These are phyloP conservation scores for Stentor roeselii DNA, from an alignment of 73 alveolate genomes.

Conservation along the genomic window DNA sequence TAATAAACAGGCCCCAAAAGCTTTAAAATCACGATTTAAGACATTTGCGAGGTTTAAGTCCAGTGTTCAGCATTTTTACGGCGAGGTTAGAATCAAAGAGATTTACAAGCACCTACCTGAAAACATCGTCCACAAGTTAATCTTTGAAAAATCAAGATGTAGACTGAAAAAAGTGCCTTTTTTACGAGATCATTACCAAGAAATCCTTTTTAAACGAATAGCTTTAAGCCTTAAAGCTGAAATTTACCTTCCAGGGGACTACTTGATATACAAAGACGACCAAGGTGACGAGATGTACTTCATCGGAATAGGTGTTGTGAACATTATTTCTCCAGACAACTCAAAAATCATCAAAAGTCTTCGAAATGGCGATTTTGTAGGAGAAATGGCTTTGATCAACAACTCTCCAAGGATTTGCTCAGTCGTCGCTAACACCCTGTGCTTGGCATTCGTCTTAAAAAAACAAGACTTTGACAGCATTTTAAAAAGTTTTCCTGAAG, in stretches of 20 bases:
- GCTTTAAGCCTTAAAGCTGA: slow-evolving; percentile 27
- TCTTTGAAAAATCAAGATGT: neutral
- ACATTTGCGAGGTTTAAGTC: neutral
- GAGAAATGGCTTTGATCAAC: slow-evolving; percentile 60
- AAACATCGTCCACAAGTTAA: neutral
- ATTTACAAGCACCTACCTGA: neutral
- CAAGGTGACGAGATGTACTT: slow-evolving; percentile 69
- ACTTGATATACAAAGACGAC: slow-evolving; percentile 49
- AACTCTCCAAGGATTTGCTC: slow-evolving; percentile 38
- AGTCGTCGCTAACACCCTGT: slow-evolving; percentile 58
- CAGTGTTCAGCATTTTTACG: neutral
- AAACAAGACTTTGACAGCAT: slow-evolving; percentile 43
- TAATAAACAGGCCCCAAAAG: neutral
- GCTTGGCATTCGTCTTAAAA: slow-evolving; percentile 38
- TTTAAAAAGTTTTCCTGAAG: slow-evolving; percentile 36
- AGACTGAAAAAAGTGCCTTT: neutral
- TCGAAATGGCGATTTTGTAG: slow-evolving; percentile 48
- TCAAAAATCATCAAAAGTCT: slow-evolving; percentile 42
- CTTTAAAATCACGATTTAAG: neutral
- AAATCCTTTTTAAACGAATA: neutral
- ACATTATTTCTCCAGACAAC: slow-evolving; percentile 47
- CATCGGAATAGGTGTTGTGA: slow-evolving; percentile 54
- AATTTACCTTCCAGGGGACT: slow-evolving; percentile 61
- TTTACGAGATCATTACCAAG: neutral
- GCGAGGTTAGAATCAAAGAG: neutral